Evolutionary conservation across 306 rosid genomes (phyloP).

Genomic region (Cicer bijugum): DNA sequence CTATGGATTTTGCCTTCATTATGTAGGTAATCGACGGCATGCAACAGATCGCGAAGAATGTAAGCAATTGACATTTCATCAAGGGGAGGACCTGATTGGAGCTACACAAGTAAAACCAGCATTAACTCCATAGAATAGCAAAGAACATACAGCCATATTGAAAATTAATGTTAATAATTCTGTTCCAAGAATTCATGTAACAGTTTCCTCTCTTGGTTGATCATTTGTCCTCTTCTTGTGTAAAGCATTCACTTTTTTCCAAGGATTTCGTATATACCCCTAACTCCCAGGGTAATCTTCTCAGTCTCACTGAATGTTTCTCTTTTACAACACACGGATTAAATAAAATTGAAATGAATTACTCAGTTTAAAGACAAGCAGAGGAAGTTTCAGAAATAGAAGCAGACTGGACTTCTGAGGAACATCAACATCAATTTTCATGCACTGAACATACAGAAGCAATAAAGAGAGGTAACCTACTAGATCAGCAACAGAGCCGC

Average conservation of each 20-base stretch:
- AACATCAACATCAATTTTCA: slow-evolving; percentile 40
- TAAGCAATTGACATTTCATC: slow-evolving; percentile 95
- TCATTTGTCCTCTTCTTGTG: slow-evolving; percentile 1
- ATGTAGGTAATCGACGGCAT: slow-evolving; percentile 92
- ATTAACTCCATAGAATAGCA: slow-evolving; percentile 39
- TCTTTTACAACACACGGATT: not conserved
- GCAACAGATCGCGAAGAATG: slow-evolving; percentile 94
- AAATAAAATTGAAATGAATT: not conserved
- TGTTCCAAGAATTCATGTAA: not conserved
- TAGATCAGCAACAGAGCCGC: slow-evolving; percentile 99
- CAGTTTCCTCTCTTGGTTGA: not conserved
- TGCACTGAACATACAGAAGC: slow-evolving; percentile 45
- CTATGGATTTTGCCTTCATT: slow-evolving; percentile 96
- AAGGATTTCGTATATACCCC: slow-evolving; percentile 6
- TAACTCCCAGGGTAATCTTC: slow-evolving; percentile 14
- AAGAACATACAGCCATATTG: slow-evolving; percentile 9
- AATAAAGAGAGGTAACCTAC: slow-evolving; percentile 72
- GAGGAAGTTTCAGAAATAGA: not conserved
- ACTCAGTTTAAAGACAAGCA: slow-evolving; percentile 9
- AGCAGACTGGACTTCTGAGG: not conserved
- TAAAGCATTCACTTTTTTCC: not conserved
- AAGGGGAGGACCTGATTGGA: slow-evolving; percentile 90
- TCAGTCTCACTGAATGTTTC: not conserved
- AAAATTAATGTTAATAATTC: slow-evolving; percentile 1
- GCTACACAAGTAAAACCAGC: slow-evolving; percentile 60